phyloP scores from a whole-genome alignment of 1,284 basidiomycete species.

The Leccinum fuscescens region DNA sequence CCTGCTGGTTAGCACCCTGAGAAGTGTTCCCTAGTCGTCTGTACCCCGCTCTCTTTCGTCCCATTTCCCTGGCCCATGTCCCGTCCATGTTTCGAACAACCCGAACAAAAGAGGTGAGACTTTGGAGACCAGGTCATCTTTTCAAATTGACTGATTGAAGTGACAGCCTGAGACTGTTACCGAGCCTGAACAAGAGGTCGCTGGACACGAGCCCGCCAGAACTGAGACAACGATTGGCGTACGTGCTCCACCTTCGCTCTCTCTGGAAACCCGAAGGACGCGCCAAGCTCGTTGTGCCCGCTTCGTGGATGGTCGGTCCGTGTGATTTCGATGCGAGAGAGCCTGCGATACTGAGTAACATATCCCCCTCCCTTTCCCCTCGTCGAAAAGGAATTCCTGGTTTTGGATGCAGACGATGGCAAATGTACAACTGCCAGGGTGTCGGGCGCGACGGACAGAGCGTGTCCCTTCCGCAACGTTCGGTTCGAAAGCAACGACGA shows the following conservation, averaged over 20 bases:
- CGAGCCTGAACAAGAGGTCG: slow-evolving; percentile 3
- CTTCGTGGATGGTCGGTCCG: slow-evolving; percentile 26
- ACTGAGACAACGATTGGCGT: slow-evolving; percentile 20
- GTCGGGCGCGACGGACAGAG: not conserved
- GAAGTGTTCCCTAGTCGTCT: not conserved
- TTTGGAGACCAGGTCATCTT: not conserved
- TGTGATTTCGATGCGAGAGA: not conserved
- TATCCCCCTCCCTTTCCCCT: not conserved
- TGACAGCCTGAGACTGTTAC: slow-evolving; percentile 7
- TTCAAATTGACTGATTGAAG: slow-evolving; percentile 4
- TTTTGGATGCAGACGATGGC: slow-evolving; percentile 2
- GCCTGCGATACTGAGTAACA: not conserved
- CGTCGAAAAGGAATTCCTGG: slow-evolving; percentile 13
- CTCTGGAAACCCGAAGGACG: slow-evolving; percentile 20
- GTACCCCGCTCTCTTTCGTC: not conserved
- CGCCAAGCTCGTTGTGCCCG: slow-evolving; percentile 23
- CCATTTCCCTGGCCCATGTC: slow-evolving; percentile 8
- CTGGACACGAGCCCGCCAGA: slow-evolving; percentile 17
- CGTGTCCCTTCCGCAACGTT: slow-evolving; percentile 21
- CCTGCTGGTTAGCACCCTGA: not conserved
- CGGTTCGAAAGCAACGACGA: slow-evolving; percentile 10
- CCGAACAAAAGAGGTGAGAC: slow-evolving; percentile 12
- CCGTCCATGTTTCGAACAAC: not conserved
- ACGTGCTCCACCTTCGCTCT: slow-evolving; percentile 25
- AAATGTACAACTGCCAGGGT: not conserved